phyloP scores from a whole-genome alignment of 2,329 filamentous ascomycete genomes.

The Lasiodiplodia sp. region DNA sequence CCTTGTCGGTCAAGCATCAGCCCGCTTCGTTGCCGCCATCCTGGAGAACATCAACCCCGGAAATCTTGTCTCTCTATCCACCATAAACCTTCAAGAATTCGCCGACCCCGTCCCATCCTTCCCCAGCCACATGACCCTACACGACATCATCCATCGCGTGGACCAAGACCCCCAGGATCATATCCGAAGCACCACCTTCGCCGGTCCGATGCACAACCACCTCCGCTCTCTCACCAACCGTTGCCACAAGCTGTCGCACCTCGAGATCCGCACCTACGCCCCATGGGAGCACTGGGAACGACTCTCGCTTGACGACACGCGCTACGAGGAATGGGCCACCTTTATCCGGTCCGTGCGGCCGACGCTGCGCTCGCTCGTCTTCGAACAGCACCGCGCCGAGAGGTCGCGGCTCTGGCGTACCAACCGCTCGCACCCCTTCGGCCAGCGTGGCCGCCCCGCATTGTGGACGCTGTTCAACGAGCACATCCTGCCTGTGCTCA shows the following conservation, averaged over 20 bases:
- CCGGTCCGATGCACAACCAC: constrained; percentile 5
- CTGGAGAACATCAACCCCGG: constrained; percentile 1
- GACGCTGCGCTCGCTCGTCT: neutral
- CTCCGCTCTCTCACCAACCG: constrained; percentile 1
- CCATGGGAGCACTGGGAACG: constrained; percentile 15
- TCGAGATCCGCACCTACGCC: constrained; percentile 17
- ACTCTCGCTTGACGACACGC: constrained; percentile 1
- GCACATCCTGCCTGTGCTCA: neutral
- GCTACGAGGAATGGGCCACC: constrained; percentile 18
- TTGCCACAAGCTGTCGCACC: constrained; percentile 5
- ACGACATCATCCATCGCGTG: neutral
- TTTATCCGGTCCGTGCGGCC: constrained; percentile 3
- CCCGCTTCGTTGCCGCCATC: neutral
- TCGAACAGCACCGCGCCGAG: constrained; percentile 18
- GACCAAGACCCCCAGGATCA: neutral
- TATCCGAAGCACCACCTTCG: neutral
- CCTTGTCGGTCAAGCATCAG: constrained; percentile 8
- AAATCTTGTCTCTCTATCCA: neutral
- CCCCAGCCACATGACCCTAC: neutral
- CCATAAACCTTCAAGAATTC: constrained; percentile 18
- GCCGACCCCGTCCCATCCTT: constrained; percentile 6
- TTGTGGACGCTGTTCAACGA: constrained; percentile 10
- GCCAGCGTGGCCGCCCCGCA: constrained; percentile 7
- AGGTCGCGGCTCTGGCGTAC: constrained; percentile 4
- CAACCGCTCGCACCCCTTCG: constrained; percentile 18